Evolutionary conservation across 2,329 filamentous ascomycete genomes (phyloP).

Genomic region (Trichoderma guizhouense): DNA sequence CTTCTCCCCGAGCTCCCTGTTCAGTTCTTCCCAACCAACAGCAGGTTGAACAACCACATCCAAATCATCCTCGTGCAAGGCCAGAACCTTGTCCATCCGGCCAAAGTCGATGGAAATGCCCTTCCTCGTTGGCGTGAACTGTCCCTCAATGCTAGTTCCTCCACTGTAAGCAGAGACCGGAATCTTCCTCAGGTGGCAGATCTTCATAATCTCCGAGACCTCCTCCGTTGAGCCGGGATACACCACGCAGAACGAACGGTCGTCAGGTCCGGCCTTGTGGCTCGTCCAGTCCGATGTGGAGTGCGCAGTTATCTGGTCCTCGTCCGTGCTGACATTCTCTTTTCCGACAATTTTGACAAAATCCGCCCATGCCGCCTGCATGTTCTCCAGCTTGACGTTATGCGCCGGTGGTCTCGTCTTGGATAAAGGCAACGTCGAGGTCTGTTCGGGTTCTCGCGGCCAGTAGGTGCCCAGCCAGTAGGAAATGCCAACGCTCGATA

Average conservation of each 20-base stretch:
- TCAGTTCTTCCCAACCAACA: constrained; percentile 81
- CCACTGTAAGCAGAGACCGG: constrained; percentile 86
- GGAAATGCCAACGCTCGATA: constrained; percentile 48
- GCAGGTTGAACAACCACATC: constrained; percentile 77
- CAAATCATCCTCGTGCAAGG: constrained; percentile 72
- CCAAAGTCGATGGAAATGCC: constrained; percentile 85
- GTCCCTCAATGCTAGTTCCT: constrained; percentile 84
- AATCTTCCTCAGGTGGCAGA: constrained; percentile 76
- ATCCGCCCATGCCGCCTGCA: constrained; percentile 68
- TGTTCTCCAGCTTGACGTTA: constrained; percentile 58
- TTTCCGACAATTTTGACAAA: constrained; percentile 61
- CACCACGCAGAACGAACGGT: constrained; percentile 66
- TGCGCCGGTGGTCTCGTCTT: constrained; percentile 51
- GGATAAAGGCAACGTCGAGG: constrained; percentile 58
- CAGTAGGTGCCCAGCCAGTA: constrained; percentile 60
- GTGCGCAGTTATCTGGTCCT: constrained; percentile 54
- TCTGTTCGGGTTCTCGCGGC: constrained; percentile 47
- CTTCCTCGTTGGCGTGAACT: constrained; percentile 77
- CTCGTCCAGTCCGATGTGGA: constrained; percentile 62
- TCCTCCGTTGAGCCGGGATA: constrained; percentile 77
- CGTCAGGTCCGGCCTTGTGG: constrained; percentile 46
- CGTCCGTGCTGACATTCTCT: constrained; percentile 61
- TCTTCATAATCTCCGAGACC: constrained; percentile 81
- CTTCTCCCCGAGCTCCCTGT: constrained; percentile 68
- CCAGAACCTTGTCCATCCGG: constrained; percentile 77